A percentile compares a stretch with the other conserved stretches of the same genome.
Conservation (phyloP, 2,329 filamentous ascomycete genomes). For the Talaromyces albobiverticillius region DNA sequence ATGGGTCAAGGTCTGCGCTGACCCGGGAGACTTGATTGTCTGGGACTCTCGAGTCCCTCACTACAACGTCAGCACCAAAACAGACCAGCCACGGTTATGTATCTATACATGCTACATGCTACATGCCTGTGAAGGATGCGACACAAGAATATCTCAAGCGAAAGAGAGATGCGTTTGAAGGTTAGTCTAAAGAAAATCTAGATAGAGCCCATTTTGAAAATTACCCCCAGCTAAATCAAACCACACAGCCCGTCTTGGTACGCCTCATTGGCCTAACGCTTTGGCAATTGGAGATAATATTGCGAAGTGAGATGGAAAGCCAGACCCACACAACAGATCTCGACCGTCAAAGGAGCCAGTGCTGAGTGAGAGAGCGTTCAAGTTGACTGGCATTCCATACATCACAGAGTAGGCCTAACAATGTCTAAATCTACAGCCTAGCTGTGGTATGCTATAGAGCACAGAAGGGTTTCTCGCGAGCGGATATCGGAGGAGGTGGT, state of each 20-base stretch:
- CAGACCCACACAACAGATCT: slow-evolving; percentile 33
- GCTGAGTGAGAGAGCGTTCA: slow-evolving; percentile 29
- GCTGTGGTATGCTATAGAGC: too few relatives aligned
- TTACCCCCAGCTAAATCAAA: slow-evolving; percentile 12
- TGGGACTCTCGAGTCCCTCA: slow-evolving; percentile 50
- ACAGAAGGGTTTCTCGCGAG: too few relatives aligned
- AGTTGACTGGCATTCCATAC: slow-evolving; percentile 26
- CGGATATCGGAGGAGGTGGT: too few relatives aligned
- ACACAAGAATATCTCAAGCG: slow-evolving; percentile 28
- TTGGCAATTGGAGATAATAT: neutral
- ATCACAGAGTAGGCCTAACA: neutral
- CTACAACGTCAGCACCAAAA: slow-evolving; percentile 37
- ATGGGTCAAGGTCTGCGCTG: slow-evolving; percentile 39
- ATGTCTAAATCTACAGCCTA: too few relatives aligned
- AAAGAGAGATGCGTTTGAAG: slow-evolving; percentile 34
- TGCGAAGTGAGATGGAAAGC: slow-evolving; percentile 12
- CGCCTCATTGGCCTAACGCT: neutral
- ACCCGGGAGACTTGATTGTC: slow-evolving; percentile 44
- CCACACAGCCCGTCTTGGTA: too few relatives aligned
- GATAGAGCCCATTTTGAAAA: too few relatives aligned
- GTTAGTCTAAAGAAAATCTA: too few relatives aligned
- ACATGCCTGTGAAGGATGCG: slow-evolving; percentile 35
- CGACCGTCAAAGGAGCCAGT: slow-evolving; percentile 39
- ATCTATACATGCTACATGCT: slow-evolving; percentile 35
- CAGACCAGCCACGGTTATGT: slow-evolving; percentile 33